phyloP scores from a whole-genome alignment of 75 land plant species.

The Isoetes taiwanensis region DNA sequence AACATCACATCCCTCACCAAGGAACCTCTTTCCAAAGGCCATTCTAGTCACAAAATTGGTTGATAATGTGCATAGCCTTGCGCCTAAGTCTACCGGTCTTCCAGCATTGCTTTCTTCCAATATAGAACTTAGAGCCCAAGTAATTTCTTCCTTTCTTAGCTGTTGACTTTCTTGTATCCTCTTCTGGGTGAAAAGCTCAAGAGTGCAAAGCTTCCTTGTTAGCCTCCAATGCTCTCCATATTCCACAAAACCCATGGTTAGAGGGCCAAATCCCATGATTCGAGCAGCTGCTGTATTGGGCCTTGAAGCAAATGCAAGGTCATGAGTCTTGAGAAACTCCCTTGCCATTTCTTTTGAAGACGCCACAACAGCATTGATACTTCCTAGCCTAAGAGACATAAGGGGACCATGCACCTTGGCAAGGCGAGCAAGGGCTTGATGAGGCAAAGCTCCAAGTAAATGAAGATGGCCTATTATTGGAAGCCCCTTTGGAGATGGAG shows the following conservation, averaged over 20 bases:
- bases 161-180: conserved; percentile 11
- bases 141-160: conserved; percentile 11
- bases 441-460: conserved; percentile 8
- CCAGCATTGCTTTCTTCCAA: not conserved
- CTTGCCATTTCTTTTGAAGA: conserved; percentile 6
- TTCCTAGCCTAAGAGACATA: conserved; percentile 11
- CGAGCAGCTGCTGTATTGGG: conserved; percentile 11
- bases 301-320: conserved; percentile 9
- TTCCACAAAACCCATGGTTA: conserved; percentile 9
- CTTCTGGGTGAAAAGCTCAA: conserved; percentile 16
- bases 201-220: conserved; percentile 14
- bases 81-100: not conserved
- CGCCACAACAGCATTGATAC: not conserved
- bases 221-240: conserved; percentile 17
- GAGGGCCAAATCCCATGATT: not conserved
- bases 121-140: not conserved
- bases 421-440: conserved; percentile 9
- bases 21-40: conserved; percentile 2
- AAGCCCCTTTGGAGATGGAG: conserved; percentile 11
- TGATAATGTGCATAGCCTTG: not conserved
- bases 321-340: conserved; percentile 19
- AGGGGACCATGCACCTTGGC: conserved; percentile 8
- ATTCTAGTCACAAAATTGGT: not conserved
- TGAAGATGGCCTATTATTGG: conserved; percentile 26
- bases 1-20: not conserved